Conservation (phyloP, 176 grass and related monocot species). For the Neostapfia colusana region DNA sequence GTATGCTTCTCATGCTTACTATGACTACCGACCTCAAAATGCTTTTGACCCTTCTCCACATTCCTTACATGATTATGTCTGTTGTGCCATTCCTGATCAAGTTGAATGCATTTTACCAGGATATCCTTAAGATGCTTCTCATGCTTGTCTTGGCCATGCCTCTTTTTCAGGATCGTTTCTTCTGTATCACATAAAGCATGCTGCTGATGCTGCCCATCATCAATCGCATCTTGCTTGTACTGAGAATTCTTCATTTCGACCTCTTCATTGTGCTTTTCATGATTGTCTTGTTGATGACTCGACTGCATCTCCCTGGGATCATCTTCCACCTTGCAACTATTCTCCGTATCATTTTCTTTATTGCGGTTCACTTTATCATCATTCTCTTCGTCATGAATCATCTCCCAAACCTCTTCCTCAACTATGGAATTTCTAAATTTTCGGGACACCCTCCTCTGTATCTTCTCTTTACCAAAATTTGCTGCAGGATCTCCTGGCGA, state of each 20-base stretch:
- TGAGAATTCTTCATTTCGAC: neutral
- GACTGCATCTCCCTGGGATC: neutral
- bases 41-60: slow-evolving; percentile 34
- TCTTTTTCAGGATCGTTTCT: slow-evolving; percentile 15
- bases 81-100: slow-evolving; percentile 16
- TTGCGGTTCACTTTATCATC: neutral
- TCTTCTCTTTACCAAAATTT: slow-evolving; percentile 49
- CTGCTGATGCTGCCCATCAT: neutral
- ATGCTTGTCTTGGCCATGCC: neutral
- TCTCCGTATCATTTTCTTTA: neutral
- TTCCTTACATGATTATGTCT: neutral
- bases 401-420: slow-evolving; percentile 56
- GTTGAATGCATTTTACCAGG: slow-evolving; percentile 28
- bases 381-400: slow-evolving; percentile 31
- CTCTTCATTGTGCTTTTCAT: neutral
- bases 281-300: neutral
- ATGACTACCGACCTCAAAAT: slow-evolving; percentile 22
- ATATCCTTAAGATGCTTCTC: slow-evolving; percentile 31
- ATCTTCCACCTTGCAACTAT: slow-evolving; percentile 15
- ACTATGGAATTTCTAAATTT: slow-evolving; percentile 53
- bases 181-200: neutral
- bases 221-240: neutral
- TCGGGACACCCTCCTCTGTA: slow-evolving; percentile 55
- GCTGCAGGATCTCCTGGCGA: slow-evolving; percentile 25
- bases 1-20: slow-evolving; percentile 26